phyloP scores from a whole-genome alignment of 257 asterid species.

The Avicennia marina region DNA sequence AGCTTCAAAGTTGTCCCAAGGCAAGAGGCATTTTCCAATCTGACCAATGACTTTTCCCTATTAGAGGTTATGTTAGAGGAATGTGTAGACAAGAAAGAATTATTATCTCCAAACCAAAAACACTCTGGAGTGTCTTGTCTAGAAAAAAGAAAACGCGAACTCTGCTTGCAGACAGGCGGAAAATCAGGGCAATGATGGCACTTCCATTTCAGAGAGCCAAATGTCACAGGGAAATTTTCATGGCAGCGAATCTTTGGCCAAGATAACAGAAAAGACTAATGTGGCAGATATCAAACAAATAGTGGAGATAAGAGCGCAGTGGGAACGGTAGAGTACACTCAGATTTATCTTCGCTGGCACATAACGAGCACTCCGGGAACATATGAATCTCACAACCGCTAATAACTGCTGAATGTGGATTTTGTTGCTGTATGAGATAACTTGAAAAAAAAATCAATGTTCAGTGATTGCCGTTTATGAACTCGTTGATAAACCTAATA shows the following conservation, averaged over 20 bases:
- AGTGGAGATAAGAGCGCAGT: conserved; percentile 28
- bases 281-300: conserved; percentile 21
- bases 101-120: conserved; percentile 27
- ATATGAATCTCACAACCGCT: conserved; percentile 10
- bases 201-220: conserved; percentile 26
- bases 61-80: conserved; percentile 66
- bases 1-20: conserved; percentile 39
- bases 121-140: conserved; percentile 25
- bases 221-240: conserved; percentile 14
- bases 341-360: conserved; percentile 6
- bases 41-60: conserved; percentile 48
- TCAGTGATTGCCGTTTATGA: neutral
- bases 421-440: neutral
- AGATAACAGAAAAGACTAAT: conserved; percentile 25
- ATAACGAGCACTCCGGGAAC: neutral
- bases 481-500: too few relatives aligned
- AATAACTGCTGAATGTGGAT: neutral
- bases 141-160: conserved; percentile 55
- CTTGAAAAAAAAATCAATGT: neutral
- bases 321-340: conserved; percentile 40
- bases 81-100: conserved; percentile 36
- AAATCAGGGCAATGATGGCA: conserved; percentile 20
- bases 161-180: conserved; percentile 31
- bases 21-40: conserved; percentile 42
- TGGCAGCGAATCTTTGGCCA: conserved; percentile 15